Percentiles rank a stretch among this genome's conserved stretches.
These are phyloP conservation scores for Ramaria sp. DNA, from an alignment of 768 basidiomycete species.

Conservation along the genomic window DNA sequence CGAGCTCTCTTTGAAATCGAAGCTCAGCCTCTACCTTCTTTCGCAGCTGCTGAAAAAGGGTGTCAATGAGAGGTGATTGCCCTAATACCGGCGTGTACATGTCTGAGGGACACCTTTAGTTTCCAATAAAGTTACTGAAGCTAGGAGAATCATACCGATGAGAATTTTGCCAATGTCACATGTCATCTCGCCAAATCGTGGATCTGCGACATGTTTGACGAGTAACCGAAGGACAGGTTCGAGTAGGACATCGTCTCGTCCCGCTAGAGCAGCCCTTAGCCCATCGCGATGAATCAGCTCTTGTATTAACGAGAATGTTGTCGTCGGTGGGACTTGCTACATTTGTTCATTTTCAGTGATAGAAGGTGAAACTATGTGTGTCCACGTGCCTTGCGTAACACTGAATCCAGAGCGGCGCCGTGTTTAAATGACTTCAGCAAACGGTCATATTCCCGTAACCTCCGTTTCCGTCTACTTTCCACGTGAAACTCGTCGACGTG, in stretches of 20 bases:
- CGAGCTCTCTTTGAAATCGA: constrained; percentile 77
- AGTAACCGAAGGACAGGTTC: constrained; percentile 86
- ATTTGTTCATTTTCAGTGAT: background rate
- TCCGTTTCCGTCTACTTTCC: constrained; percentile 56
- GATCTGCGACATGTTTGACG: constrained; percentile 76
- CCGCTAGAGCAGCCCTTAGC: constrained; percentile 71
- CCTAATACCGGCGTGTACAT: constrained; percentile 90
- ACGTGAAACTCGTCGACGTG: constrained; percentile 71
- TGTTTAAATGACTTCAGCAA: constrained; percentile 90
- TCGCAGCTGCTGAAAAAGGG: constrained; percentile 68
- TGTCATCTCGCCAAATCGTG: constrained; percentile 85
- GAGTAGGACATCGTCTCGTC: constrained; percentile 87
- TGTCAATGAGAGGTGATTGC: constrained; percentile 86
- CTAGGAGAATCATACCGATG: constrained; percentile 49
- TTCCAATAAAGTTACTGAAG: background rate
- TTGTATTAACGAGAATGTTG: constrained; percentile 82
- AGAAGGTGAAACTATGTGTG: background rate
- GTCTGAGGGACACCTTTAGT: constrained; percentile 36
- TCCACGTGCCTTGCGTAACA: constrained; percentile 61
- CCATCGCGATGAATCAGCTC: constrained; percentile 91
- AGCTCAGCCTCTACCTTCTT: constrained; percentile 82
- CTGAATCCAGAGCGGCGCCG: constrained; percentile 86
- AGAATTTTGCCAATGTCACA: constrained; percentile 72
- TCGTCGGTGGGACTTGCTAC: constrained; percentile 74
- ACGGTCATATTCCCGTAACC: constrained; percentile 80